Base-by-base conservation (phyloP, 345 rosid genomes). In the Populus alba region DNA sequence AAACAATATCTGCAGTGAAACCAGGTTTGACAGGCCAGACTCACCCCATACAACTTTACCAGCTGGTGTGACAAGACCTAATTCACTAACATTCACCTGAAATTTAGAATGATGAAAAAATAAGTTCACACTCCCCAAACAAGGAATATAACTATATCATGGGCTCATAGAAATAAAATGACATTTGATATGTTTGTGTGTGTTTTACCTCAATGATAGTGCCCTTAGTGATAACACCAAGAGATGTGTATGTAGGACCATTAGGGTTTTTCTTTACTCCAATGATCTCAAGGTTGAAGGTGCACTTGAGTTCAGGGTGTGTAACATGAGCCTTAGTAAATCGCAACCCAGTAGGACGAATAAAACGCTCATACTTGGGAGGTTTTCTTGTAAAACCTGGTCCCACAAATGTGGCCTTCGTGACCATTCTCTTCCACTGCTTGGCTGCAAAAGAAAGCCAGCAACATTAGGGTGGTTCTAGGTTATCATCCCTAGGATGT, bases 341-440 rank as follows among this genome's bases (percentile, higher is more conserved):
- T 61, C 97, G 90, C 77, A 94, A 59, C 1, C 99, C 98, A 20
- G 99, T 87, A 62, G 97, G 97, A 25, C 97, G 93, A 68, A 96
- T 96, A 78, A 94, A 94, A 6, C 97, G 90, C 89, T 96, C 99
- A 4, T 93, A 95, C 88, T 96, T 94, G 38, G 98, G 99, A 61
- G 99, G 98, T 79, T 94, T 96, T 80, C 99, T 88, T 0, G 98
- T 92, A 79, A 96, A 94, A 81, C 93, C 93, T 25, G 94, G 91
- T 74, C 97, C 97, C 7, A 90, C 97, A 78, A 92, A 96, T 37
- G 97, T 94, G 81, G 87, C 98, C 83, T 96, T 96, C 0, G 97
- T 92, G 71, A 96, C 94, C 99, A 96, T 91, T 75, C 98, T 85
- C 90, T 94, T 95, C 99, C 98, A 92, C 51, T 94, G 99, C 81